Evolutionary conservation across 2,329 filamentous ascomycete genomes (phyloP).

Genomic region (Dactylellina parvicollis): DNA sequence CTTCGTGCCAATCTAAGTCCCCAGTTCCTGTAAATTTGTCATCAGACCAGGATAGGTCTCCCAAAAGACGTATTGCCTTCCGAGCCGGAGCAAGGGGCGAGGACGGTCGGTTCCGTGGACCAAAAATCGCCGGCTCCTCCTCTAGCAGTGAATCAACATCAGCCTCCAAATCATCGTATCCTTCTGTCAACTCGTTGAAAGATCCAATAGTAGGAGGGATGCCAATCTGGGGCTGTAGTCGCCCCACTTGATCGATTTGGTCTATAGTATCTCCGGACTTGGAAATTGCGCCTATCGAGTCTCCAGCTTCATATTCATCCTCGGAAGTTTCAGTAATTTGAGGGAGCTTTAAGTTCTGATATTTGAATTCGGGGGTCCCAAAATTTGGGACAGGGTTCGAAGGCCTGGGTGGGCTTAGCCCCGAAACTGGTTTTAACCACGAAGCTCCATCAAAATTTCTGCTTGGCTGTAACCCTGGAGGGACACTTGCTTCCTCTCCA

Average conservation of each 20-base stretch:
- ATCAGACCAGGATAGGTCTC: slow-evolving; percentile 4
- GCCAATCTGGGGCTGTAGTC: not conserved
- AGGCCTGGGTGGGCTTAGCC: not conserved
- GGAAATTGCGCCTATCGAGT: not conserved
- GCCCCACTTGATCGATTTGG: not conserved
- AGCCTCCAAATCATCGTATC: not conserved
- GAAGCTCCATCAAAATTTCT: not conserved
- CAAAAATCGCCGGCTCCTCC: not conserved
- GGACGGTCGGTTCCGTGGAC: not conserved
- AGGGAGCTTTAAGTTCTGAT: not conserved
- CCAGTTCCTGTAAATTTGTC: not conserved
- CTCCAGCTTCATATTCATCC: not conserved
- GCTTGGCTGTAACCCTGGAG: not conserved
- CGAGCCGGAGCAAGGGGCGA: not conserved
- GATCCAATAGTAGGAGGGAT: slow-evolving; percentile 3
- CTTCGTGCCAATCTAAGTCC: not conserved
- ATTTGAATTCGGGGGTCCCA: not conserved
- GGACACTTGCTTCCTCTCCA: not conserved
- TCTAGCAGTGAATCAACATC: slow-evolving; percentile 8
- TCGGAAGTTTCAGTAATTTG: not conserved
- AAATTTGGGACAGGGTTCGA: not conserved
- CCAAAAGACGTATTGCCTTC: not conserved
- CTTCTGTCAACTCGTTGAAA: not conserved
- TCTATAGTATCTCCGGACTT: not conserved
- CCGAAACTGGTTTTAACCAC: not conserved